These are phyloP conservation scores for Solanum dulcamara DNA, from an alignment of 257 asterid genomes.

Conservation along the genomic window DNA sequence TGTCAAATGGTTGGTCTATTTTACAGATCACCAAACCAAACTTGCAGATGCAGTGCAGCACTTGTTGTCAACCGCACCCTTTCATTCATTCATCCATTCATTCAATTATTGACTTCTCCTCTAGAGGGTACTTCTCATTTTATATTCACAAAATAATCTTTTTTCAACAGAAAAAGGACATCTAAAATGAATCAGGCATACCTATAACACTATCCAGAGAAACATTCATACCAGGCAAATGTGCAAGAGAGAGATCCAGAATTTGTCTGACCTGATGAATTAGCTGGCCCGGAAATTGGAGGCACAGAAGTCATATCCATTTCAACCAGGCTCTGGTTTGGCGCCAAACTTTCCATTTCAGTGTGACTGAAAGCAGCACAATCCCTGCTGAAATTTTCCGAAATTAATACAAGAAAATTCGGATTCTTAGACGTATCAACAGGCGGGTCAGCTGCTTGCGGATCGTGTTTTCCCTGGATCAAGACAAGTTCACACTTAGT, in stretches of 20 bases:
- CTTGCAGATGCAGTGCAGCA: too few relatives aligned
- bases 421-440: slow-evolving; percentile 68
- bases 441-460: slow-evolving; percentile 55
- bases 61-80: too few relatives aligned
- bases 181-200: not conserved
- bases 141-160: not conserved
- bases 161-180: not conserved
- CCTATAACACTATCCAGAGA: not conserved
- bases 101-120: not conserved
- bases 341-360: slow-evolving; percentile 44
- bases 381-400: slow-evolving; percentile 74
- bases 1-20: too few relatives aligned
- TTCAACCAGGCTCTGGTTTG: slow-evolving; percentile 63
- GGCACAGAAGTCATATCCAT: slow-evolving; percentile 49
- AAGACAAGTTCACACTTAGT: not conserved
- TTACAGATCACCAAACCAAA: too few relatives aligned
- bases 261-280: slow-evolving; percentile 36
- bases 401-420: slow-evolving; percentile 71
- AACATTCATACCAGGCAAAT: not conserved
- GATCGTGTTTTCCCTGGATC: slow-evolving; percentile 64
- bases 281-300: slow-evolving; percentile 50
- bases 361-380: slow-evolving; percentile 60
- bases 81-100: not conserved
- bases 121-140: not conserved
- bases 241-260: not conserved